phyloP scores from a whole-genome alignment of 345 rosid genomes.

The Aurinia saxatilis region DNA sequence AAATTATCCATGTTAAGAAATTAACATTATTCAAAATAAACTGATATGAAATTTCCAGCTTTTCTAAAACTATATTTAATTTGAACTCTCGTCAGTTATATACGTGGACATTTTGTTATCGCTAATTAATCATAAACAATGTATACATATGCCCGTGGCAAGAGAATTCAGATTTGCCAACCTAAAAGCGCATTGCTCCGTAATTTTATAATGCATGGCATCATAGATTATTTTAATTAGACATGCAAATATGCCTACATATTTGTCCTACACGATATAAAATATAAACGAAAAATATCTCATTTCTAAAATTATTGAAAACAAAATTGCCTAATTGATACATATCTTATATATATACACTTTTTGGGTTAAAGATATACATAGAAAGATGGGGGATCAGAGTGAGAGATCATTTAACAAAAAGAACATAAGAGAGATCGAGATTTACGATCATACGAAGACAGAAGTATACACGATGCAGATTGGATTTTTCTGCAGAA shows the following conservation, averaged over 20 bases:
- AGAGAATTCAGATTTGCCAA: conserved; percentile 3
- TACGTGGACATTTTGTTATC: background rate
- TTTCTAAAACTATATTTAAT: background rate
- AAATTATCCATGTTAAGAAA: background rate
- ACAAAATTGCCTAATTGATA: no score
- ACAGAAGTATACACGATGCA: background rate
- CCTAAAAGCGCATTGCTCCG: conserved; percentile 9
- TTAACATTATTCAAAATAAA: background rate
- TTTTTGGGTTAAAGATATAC: no score
- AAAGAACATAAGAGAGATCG: background rate
- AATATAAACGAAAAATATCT: background rate
- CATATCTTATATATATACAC: no score
- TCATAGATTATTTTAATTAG: background rate
- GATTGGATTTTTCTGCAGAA: background rate
- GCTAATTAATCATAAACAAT: conserved; percentile 9
- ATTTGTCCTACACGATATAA: background rate
- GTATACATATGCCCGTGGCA: background rate
- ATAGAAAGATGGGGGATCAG: background rate
- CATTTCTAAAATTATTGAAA: no score
- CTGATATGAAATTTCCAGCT: background rate
- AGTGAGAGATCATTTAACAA: background rate
- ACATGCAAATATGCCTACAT: background rate
- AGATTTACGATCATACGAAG: background rate
- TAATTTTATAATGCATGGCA: background rate
- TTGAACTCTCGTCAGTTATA: background rate